Conservation (phyloP, 2,329 filamentous ascomycete genomes). For the Aureobasidium sp. region DNA sequence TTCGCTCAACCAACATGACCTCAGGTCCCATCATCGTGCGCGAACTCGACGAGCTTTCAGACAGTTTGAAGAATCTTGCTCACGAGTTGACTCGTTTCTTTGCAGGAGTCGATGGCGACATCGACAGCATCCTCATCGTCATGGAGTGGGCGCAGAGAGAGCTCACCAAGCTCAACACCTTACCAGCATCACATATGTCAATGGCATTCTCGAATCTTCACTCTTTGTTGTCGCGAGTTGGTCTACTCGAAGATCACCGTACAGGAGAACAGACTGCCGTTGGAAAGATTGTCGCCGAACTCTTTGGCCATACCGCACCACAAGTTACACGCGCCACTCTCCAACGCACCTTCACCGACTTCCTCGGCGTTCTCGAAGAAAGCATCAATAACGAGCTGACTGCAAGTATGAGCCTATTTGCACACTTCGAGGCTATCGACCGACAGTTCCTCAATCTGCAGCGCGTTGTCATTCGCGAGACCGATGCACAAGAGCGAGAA, state of each 20-base stretch:
- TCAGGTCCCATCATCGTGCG: constrained; percentile 78
- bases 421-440: constrained; percentile 87
- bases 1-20: constrained; percentile 83
- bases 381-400: constrained; percentile 78
- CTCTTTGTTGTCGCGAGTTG: constrained; percentile 60
- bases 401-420: constrained; percentile 72
- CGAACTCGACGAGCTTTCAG: constrained; percentile 77
- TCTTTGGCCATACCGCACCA: constrained; percentile 74
- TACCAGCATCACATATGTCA: constrained; percentile 57
- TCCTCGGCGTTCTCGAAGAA: constrained; percentile 80
- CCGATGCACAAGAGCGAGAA: constrained; percentile 68
- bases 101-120: constrained; percentile 84
- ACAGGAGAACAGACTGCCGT: constrained; percentile 57
- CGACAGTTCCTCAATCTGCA: constrained; percentile 83
- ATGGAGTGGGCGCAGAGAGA: constrained; percentile 96
- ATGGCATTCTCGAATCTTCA: constrained; percentile 81
- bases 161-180: constrained; percentile 59
- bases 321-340: constrained; percentile 75
- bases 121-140: constrained; percentile 84
- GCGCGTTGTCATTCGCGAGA: constrained; percentile 76
- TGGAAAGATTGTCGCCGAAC: constrained; percentile 59
- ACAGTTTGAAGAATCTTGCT: constrained; percentile 75
- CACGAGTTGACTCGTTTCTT: constrained; percentile 88
- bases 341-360: constrained; percentile 81
- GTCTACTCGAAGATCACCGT: constrained; percentile 35